Base-by-base conservation (phyloP, 2,329 filamentous ascomycete genomes). In the Scedosporium apiospermum region DNA sequence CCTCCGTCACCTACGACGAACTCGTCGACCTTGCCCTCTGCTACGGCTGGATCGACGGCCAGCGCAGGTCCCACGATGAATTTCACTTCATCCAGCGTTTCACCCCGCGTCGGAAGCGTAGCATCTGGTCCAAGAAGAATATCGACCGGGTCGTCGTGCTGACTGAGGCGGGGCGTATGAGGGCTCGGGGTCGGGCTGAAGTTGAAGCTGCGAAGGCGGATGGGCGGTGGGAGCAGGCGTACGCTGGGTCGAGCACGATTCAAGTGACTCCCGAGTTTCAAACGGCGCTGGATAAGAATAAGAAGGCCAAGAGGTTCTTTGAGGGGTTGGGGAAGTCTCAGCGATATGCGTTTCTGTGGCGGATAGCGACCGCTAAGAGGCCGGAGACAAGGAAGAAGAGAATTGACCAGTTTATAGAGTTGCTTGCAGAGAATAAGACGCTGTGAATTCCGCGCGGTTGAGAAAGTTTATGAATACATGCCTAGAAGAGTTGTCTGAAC, bases 41-140 rank as follows among this genome's bases (percentile, higher is more conserved):
- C 69, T 82, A 80, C 67, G 84, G 85, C 51, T 87, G 84, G 84
- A 87, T 87, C 63, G 83, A 87, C 68, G 82, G 84, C 0, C 82
- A 83, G 67, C 76, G 76, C 2, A 73, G 73, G 18, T 63, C 72
- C 3, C 69, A 75, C 57, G 78, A 85, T 65, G 75, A 75, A 0
- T 67, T 71, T 3, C 78, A 76, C 66, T 86, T 82, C 69, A 68
- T 81, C 1, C 81, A 83, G 66, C 78, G 82, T 7, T 87, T 84
- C 73, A 85, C 83, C 1, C 84, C 83, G 1, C 82, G 84, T 4
- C 77, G 80, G 3, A 69, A 75, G 34, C 78, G 77, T 41, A 85
- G 82, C 67, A 68, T 82, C 6, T 87, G 84, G 84, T 87, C 83
- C 2, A 76, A 79, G 64, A 80, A 83, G 51, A 88, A 88, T 66